Percentiles rank a stretch among this genome's conserved stretches.
phyloP scores from a whole-genome alignment of 2,329 filamentous ascomycete species.

The Sporothrix mexicana region DNA sequence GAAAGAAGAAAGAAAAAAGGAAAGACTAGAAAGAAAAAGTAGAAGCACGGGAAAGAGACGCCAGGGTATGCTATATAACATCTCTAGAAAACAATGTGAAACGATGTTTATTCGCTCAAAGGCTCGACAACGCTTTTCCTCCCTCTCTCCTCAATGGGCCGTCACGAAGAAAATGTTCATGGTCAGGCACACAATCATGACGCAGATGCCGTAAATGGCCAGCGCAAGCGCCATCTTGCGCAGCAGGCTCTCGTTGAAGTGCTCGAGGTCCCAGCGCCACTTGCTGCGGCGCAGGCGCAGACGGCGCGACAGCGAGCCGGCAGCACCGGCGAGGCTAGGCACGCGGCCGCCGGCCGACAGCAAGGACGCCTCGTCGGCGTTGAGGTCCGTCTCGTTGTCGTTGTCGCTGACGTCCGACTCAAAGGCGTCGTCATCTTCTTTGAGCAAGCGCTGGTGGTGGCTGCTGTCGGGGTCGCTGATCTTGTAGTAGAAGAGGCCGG shows the following conservation, averaged over 20 bases:
- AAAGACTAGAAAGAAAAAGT: not conserved
- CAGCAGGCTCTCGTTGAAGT: conserved; percentile 69
- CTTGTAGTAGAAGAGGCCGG: conserved; percentile 97
- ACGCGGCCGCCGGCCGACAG: conserved; percentile 49
- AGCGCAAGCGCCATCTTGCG: conserved; percentile 76
- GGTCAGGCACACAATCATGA: conserved; percentile 87
- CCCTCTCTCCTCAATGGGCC: conserved; percentile 56
- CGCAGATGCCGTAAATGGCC: conserved; percentile 79
- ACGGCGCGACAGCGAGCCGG: not conserved
- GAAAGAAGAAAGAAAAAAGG: not conserved
- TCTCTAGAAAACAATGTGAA: not conserved
- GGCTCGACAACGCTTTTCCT: not conserved
- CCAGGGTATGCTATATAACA: not conserved
- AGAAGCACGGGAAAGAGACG: too few species aligned
- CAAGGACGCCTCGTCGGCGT: conserved; percentile 44
- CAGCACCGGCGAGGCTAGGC: conserved; percentile 50
- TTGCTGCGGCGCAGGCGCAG: conserved; percentile 47
- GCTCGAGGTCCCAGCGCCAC: conserved; percentile 65
- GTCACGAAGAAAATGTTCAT: conserved; percentile 83
- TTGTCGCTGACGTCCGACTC: conserved; percentile 45
- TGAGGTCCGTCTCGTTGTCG: conserved; percentile 54
- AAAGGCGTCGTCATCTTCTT: conserved; percentile 82
- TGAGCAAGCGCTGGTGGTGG: conserved; percentile 83
- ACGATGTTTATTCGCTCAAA: not conserved
- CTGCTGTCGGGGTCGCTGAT: conserved; percentile 82